Percentiles rank a stretch among this genome's conserved stretches.
Conservation (phyloP, 148 eudicot species). For the Vaccinium corymbosum region DNA sequence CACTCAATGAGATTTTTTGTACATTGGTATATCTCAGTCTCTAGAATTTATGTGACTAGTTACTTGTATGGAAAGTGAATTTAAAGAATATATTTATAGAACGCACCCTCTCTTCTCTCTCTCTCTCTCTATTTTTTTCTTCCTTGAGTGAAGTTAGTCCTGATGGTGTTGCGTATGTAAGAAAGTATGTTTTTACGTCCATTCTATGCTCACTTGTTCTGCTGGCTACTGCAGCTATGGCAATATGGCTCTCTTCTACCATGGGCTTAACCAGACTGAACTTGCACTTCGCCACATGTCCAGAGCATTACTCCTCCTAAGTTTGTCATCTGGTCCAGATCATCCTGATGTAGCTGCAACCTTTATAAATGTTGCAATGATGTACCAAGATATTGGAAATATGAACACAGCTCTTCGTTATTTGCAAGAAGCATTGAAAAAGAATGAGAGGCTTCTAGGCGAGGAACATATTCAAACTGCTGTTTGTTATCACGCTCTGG, state of each 20-base stretch:
- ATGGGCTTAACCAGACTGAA: constrained; percentile 90
- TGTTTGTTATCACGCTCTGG: constrained; percentile 93
- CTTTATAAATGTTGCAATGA: constrained; percentile 96
- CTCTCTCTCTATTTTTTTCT: background rate
- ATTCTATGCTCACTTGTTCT: constrained; percentile 1
- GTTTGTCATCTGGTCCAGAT: constrained; percentile 93
- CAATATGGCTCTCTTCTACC: constrained; percentile 98
- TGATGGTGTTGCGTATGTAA: background rate
- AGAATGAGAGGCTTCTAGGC: constrained; percentile 89
- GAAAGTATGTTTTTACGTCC: background rate
- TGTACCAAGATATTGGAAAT: constrained; percentile 94
- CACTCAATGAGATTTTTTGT: background rate
- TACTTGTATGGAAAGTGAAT: background rate
- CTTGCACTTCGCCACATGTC: constrained; percentile 95
- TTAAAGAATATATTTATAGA: background rate
- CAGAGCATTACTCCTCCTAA: constrained; percentile 77
- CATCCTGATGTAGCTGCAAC: constrained; percentile 99
- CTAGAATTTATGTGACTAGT: background rate
- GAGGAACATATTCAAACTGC: constrained; percentile 99
- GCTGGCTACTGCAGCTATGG: constrained; percentile 64
- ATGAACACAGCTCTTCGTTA: constrained; percentile 93
- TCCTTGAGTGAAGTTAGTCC: background rate
- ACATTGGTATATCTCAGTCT: background rate
- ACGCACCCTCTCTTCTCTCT: background rate
- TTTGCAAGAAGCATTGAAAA: constrained; percentile 91